Conservation (phyloP, 306 rosid genomes). For the Castanea mollissima region DNA sequence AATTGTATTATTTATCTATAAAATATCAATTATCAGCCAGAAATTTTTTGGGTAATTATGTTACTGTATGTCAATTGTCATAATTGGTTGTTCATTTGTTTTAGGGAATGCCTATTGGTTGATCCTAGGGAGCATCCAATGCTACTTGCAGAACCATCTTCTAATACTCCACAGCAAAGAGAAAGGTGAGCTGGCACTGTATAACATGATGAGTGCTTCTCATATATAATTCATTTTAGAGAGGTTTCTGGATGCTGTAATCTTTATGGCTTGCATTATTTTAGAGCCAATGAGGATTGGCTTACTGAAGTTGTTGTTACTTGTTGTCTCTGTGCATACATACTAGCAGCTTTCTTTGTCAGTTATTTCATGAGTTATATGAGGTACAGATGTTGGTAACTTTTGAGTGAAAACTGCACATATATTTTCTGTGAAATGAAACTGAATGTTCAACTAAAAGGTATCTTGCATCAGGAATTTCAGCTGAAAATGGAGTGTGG, state of each 20-base stretch:
- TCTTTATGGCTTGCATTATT: background rate
- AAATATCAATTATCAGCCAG: background rate
- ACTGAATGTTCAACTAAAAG: background rate
- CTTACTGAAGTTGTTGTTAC: background rate
- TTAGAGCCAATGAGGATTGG: background rate
- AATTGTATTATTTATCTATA: background rate
- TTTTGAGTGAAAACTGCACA: background rate
- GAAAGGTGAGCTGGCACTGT: slow-evolving; percentile 57
- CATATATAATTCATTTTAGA: background rate
- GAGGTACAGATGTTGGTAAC: background rate
- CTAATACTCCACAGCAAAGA: slow-evolving; percentile 81
- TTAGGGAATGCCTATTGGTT: slow-evolving; percentile 83
- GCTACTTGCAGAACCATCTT: slow-evolving; percentile 98
- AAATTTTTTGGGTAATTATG: background rate
- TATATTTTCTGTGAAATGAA: background rate
- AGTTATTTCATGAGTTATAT: background rate
- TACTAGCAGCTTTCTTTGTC: background rate
- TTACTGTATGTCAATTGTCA: background rate
- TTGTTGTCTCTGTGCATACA: background rate
- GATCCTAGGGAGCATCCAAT: slow-evolving; percentile 98
- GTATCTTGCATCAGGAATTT: background rate
- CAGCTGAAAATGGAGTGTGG: background rate
- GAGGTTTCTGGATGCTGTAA: background rate
- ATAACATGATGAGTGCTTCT: slow-evolving; percentile 1
- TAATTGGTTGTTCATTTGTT: slow-evolving; percentile 15